Percentiles rank a stretch among this genome's conserved stretches.
Conservation (phyloP, 768 basidiomycete species). For the Tricholoma sp. region DNA sequence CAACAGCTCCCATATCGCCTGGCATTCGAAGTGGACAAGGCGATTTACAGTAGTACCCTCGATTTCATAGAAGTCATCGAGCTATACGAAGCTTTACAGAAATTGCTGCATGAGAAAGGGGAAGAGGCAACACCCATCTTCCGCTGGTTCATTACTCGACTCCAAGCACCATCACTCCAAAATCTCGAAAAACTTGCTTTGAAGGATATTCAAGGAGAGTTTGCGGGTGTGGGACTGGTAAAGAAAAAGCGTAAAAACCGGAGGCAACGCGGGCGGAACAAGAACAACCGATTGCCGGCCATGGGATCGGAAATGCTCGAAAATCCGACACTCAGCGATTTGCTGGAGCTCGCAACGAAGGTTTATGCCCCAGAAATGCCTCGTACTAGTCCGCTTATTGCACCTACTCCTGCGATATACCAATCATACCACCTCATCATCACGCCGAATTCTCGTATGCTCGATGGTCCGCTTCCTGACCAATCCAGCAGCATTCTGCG, state of each 20-base stretch:
- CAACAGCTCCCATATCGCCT: conserved; percentile 1
- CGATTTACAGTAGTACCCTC: not conserved
- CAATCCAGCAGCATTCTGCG: conserved; percentile 16
- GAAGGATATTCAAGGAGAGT: conserved; percentile 3
- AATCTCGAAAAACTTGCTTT: conserved; percentile 2
- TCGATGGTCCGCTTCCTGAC: conserved; percentile 7
- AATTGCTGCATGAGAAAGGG: not conserved
- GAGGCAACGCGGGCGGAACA: conserved; percentile 3
- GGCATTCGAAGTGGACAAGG: conserved; percentile 4
- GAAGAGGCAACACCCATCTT: not conserved
- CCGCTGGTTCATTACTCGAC: conserved; percentile 1
- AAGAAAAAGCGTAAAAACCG: conserved; percentile 3
- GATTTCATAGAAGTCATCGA: conserved; percentile 1
- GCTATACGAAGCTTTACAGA: not conserved
- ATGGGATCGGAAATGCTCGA: not conserved
- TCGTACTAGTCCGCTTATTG: conserved; percentile 2
- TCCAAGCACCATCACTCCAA: conserved; percentile 4
- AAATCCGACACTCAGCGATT: conserved; percentile 4
- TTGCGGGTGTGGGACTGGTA: not conserved
- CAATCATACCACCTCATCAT: conserved; percentile 5
- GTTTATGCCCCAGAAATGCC: conserved; percentile 4
- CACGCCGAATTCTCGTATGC: conserved; percentile 1
- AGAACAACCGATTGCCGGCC: not conserved
- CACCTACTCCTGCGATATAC: conserved; percentile 2
- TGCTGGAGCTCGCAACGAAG: conserved; percentile 1